These are phyloP conservation scores for maize (Zea mays) DNA, from an alignment of 176 grass and related monocot genomes.

Conservation along the genomic window Zm-B73-REFERENCE-NAM-5.0 NC_050100.1:2648501-2649000, in stretches of 20 bases:
- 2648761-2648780: background rate
- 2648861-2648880: conserved; percentile 20
- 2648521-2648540: too few species aligned
- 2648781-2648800: background rate
- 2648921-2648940: conserved; percentile 51
- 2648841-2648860: too few species aligned
- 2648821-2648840: background rate
- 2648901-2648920: conserved; percentile 39
- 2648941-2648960: conserved; percentile 56
- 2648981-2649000: conserved; percentile 53
- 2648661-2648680: too few species aligned
- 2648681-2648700: too few species aligned
- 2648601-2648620: too few species aligned
- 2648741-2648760: background rate
- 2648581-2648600: too few species aligned
- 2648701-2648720: too few species aligned
- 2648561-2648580: background rate
- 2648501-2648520: too few species aligned
- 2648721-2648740: background rate
- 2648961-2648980: conserved; percentile 76
- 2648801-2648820: background rate
- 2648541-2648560: background rate
- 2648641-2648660: too few species aligned
- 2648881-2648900: conserved; percentile 1
- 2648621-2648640: too few species aligned